Base-by-base conservation (phyloP, 345 rosid genomes). In the Pelargonium nanum region DNA sequence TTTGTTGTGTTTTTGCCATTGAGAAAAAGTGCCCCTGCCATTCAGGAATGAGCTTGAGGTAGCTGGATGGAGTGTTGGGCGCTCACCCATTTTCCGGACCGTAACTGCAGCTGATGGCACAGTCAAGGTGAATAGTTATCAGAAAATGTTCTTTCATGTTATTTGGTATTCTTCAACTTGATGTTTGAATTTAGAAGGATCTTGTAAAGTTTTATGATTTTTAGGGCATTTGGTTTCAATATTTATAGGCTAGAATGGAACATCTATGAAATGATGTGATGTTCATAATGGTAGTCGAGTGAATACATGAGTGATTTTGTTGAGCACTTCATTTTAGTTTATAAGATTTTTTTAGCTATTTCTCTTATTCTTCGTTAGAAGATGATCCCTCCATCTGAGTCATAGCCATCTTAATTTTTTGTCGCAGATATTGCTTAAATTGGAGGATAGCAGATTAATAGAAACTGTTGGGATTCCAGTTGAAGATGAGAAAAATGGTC, bases 381-480 rank as follows among this genome's bases (percentile, higher is more conserved):
- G 10, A 13, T 45, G 32, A 28, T 28, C 15, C 0, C 16, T 2
- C 48, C 15, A 17, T 40, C 13, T 40, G 48, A 40, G 26, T 55
- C 28, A 55, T 59, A 26, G 26, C 13, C 20, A 24, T 24, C 26
- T 21, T 65, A 53, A 26, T 22, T 55, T 67, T 19, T 65, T 83
- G 67, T 66, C n/a, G n/a, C n/a, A 93, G 99, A 65, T 89, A 30
- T 62, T 93, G 77, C 59, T 89, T 62, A 87, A 84, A 78, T 74
- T 90, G 79, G 89, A 86, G 62, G 99, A 93, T 69, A 80, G 82
- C 73, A 75, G 90, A 60, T 76, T 93, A 76, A 77, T 93, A n/a
- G 97, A 93, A 83, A 87, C 99, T 57, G 99, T 90, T 26, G 99
- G 97, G 32, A 93, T 93, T 72, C 99, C 97, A 0, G 89, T 88